Evolutionary conservation across 2,329 filamentous ascomycete genomes (phyloP).

Genomic region (Fusarium gaditjirri): DNA sequence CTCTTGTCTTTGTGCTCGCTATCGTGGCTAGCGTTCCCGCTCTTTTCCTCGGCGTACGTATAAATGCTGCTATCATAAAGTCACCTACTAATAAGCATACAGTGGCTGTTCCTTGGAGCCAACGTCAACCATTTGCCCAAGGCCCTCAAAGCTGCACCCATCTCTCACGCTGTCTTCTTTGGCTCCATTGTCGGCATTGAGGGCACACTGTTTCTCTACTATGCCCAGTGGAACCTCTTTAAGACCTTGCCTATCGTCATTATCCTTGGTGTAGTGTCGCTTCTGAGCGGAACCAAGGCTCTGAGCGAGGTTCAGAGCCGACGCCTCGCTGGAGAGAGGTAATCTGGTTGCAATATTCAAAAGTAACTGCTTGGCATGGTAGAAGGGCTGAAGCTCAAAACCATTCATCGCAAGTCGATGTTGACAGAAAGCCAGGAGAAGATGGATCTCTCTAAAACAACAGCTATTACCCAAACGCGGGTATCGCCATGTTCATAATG

Average conservation of each 20-base stretch:
- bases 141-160: constrained; percentile 78
- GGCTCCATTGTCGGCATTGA: constrained; percentile 90
- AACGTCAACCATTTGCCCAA: constrained; percentile 82
- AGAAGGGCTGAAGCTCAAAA: constrained; percentile 10
- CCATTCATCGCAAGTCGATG: background rate
- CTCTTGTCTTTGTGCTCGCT: constrained; percentile 78
- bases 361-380: constrained; percentile 8
- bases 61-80: too few relatives aligned
- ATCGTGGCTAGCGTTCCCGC: constrained; percentile 79
- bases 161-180: constrained; percentile 87
- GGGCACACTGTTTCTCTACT: constrained; percentile 94
- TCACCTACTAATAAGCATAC: constrained; percentile 34
- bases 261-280: constrained; percentile 75
- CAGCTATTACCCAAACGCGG: background rate
- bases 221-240: constrained; percentile 91
- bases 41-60: constrained; percentile 75
- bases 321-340: constrained; percentile 78
- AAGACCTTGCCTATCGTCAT: constrained; percentile 81
- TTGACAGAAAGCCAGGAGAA: background rate
- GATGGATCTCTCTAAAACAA: constrained; percentile 4
- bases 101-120: constrained; percentile 86
- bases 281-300: constrained; percentile 89
- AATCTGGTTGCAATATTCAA: constrained; percentile 30
- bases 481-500: constrained; percentile 6
- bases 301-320: constrained; percentile 92